Evolutionary conservation across 306 rosid species (phyloP).

Genomic region (Mimosa pudica): DNA sequence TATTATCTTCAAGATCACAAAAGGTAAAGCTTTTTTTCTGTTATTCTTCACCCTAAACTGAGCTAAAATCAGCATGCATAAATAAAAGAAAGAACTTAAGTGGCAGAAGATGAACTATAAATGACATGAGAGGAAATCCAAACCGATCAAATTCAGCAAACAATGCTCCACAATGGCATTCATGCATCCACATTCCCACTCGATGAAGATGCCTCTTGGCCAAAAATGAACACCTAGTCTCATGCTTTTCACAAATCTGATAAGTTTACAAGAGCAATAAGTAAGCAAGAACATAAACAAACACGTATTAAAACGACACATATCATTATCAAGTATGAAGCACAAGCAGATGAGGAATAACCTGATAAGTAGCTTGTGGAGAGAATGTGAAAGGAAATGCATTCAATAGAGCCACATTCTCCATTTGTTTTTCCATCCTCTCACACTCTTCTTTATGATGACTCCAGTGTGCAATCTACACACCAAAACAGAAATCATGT

Average conservation of each 20-base stretch:
- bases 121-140: conserved; percentile 51
- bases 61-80: neutral
- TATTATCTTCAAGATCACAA: neutral
- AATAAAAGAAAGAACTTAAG: neutral
- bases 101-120: conserved; percentile 12
- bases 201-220: conserved; percentile 67
- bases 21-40: conserved; percentile 5
- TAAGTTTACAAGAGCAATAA: conserved; percentile 29
- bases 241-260: conserved; percentile 69
- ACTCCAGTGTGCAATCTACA: conserved; percentile 74
- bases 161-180: conserved; percentile 67
- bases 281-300: neutral
- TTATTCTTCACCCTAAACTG: conserved; percentile 18
- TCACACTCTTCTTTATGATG: conserved; percentile 82
- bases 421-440: conserved; percentile 78
- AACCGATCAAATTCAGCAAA: conserved; percentile 49
- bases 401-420: conserved; percentile 50
- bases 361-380: conserved; percentile 68
- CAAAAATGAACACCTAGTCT: conserved; percentile 77
- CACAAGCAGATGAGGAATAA: conserved; percentile 23
- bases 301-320: neutral
- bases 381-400: conserved; percentile 86
- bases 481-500: conserved; percentile 7
- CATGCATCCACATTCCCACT: conserved; percentile 78
- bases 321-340: neutral